phyloP scores from a whole-genome alignment of 1,284 basidiomycete genomes.

The Naganishia liquefaciens region DNA sequence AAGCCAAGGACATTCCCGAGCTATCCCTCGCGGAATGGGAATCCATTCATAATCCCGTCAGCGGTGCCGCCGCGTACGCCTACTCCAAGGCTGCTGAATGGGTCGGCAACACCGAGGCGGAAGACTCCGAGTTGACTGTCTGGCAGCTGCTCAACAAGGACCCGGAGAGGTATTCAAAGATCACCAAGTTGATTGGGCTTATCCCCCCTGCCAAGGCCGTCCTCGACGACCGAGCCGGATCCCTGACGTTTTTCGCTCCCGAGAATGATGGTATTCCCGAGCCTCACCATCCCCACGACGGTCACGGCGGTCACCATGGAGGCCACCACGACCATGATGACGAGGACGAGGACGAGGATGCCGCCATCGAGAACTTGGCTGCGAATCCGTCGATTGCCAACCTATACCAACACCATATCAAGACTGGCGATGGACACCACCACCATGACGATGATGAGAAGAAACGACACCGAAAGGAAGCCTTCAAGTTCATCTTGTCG shows the following conservation, averaged over 20 bases:
- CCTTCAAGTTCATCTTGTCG: slow-evolving; percentile 59
- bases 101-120: slow-evolving; percentile 29
- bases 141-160: slow-evolving; percentile 45
- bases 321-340: slow-evolving; percentile 40
- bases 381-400: slow-evolving; percentile 42
- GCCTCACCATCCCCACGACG: slow-evolving; percentile 34
- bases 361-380: slow-evolving; percentile 38
- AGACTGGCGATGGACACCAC: slow-evolving; percentile 29
- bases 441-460: slow-evolving; percentile 57
- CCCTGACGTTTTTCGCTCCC: slow-evolving; percentile 54
- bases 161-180: slow-evolving; percentile 50
- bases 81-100: slow-evolving; percentile 15
- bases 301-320: slow-evolving; percentile 32
- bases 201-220: slow-evolving; percentile 41
- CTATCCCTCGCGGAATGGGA: slow-evolving; percentile 44
- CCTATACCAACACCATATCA: slow-evolving; percentile 33
- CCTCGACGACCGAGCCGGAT: slow-evolving; percentile 47
- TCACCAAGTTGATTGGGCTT: slow-evolving; percentile 53
- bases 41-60: slow-evolving; percentile 41
- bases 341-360: slow-evolving; percentile 44
- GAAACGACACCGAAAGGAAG: slow-evolving; percentile 59
- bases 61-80: slow-evolving; percentile 31
- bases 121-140: slow-evolving; percentile 46
- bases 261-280: slow-evolving; percentile 51
- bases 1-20: slow-evolving; percentile 37